A percentile compares a stretch with the other conserved stretches of the same genome.
Evolutionary conservation across 2,329 filamentous ascomycete genomes (phyloP).

Genomic region (Fusarium sp.): DNA sequence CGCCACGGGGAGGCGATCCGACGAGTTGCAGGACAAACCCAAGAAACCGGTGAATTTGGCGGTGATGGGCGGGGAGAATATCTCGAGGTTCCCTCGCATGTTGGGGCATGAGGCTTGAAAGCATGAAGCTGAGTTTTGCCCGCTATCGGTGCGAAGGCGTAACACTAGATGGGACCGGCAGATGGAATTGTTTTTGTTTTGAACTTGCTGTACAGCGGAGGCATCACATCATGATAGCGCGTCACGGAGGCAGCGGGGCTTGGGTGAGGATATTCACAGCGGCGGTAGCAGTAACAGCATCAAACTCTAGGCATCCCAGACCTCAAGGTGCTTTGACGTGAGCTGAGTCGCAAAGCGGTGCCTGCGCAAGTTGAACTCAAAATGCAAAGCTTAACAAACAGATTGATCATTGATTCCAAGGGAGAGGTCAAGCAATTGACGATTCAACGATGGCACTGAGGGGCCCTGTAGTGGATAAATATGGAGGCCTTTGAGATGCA

Average conservation of each 20-base stretch:
- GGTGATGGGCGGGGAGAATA: constrained; percentile 8
- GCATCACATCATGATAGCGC: not conserved
- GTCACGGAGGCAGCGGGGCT: not conserved
- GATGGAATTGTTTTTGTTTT: not conserved
- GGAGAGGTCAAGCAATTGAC: not conserved
- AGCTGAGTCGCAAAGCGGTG: not conserved
- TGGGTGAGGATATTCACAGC: constrained; percentile 5
- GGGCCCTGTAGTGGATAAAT: constrained; percentile 26
- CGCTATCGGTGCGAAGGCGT: not conserved
- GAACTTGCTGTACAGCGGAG: not conserved
- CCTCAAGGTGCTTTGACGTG: not conserved
- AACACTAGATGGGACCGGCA: not conserved
- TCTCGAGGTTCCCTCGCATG: not conserved
- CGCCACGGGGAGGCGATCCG: constrained; percentile 29
- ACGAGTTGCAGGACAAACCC: constrained; percentile 13
- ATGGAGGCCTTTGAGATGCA: constrained; percentile 7
- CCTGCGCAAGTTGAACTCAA: constrained; percentile 34
- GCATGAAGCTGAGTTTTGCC: constrained; percentile 24
- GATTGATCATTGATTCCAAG: not conserved
- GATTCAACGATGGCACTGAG: constrained; percentile 24
- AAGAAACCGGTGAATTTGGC: constrained; percentile 20
- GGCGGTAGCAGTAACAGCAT: constrained; percentile 5
- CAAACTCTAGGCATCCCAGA: constrained; percentile 14
- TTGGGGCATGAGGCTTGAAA: constrained; percentile 25
- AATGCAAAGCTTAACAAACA: constrained; percentile 2